phyloP scores from a whole-genome alignment of 2,329 filamentous ascomycete species.

The Chalara sp. region DNA sequence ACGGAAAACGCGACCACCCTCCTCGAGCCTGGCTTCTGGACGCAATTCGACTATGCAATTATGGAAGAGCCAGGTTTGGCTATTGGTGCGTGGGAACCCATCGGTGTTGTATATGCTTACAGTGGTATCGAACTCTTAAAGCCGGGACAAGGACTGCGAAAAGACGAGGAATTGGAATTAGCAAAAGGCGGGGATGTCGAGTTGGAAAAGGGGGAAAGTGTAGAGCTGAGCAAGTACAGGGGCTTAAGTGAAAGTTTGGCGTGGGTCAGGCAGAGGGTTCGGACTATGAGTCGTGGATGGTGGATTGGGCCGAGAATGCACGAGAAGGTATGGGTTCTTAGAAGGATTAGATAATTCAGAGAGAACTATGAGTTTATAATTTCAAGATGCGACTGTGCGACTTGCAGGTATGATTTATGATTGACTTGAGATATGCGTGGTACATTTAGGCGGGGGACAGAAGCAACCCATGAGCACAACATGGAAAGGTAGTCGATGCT shows the following conservation, averaged over 20 bases:
- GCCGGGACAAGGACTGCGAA: slow-evolving; percentile 33
- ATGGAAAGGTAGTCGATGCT: no score
- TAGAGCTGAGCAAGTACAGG: slow-evolving; percentile 15
- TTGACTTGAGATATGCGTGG: no score
- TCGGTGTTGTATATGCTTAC: slow-evolving; percentile 51
- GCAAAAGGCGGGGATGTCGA: slow-evolving; percentile 7
- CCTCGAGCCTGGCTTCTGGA: slow-evolving; percentile 49
- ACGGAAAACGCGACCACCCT: slow-evolving; percentile 47
- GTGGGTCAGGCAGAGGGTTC: slow-evolving; percentile 30
- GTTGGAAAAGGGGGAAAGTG: slow-evolving; percentile 12
- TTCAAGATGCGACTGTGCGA: no score
- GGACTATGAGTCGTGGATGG: slow-evolving; percentile 49
- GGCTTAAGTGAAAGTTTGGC: slow-evolving; percentile 24
- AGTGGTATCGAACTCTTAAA: slow-evolving; percentile 51
- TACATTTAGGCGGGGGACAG: no score
- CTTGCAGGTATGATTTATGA: no score
- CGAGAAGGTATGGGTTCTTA: slow-evolving; percentile 30
- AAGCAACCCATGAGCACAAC: no score
- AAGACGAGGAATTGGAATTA: slow-evolving; percentile 21
- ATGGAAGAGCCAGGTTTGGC: slow-evolving; percentile 43
- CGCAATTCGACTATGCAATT: slow-evolving; percentile 56
- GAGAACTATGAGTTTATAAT: neutral
- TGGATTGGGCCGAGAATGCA: slow-evolving; percentile 59
- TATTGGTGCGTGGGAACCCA: slow-evolving; percentile 47
- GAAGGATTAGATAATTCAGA: slow-evolving; percentile 12